Conservation (phyloP, 345 rosid genomes). For the Hypericum androsaemum region DNA sequence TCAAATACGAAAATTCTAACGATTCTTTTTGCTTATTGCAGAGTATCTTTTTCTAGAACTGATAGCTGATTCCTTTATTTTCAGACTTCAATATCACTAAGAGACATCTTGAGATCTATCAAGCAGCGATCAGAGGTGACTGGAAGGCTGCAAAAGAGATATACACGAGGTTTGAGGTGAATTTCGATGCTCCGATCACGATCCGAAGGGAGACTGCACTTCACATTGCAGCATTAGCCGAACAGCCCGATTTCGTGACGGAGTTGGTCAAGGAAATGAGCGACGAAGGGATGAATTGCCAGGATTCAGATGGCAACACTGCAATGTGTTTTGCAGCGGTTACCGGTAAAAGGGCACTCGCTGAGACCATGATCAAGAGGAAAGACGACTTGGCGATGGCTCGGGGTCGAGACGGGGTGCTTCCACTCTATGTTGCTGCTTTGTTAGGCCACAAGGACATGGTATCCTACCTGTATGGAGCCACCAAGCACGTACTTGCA, state of each 20-base stretch:
- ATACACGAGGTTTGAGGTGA: background rate
- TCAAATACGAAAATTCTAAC: no score
- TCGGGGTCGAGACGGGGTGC: background rate
- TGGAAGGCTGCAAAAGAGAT: conserved; percentile 2
- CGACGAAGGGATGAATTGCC: background rate
- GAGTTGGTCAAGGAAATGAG: background rate
- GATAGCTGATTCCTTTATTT: no score
- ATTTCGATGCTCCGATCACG: background rate
- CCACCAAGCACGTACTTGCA: background rate
- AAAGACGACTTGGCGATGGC: background rate
- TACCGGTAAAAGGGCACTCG: conserved; percentile 9
- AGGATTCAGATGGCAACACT: background rate
- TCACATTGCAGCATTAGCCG: conserved; percentile 11
- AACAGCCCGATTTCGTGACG: background rate
- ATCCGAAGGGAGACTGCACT: conserved; percentile 11
- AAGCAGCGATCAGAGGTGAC: conserved; percentile 9
- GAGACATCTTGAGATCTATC: background rate
- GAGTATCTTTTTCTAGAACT: no score
- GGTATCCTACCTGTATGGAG: conserved; percentile 11
- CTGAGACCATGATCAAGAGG: background rate
- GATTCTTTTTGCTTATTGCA: no score
- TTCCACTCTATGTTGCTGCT: conserved; percentile 13
- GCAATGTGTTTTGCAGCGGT: conserved; percentile 9
- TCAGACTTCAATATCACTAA: no score
- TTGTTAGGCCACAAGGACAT: conserved; percentile 9